Evolutionary conservation across 129 eudicot genomes (phyloP).

Genomic region (Pittosporum tobira): DNA sequence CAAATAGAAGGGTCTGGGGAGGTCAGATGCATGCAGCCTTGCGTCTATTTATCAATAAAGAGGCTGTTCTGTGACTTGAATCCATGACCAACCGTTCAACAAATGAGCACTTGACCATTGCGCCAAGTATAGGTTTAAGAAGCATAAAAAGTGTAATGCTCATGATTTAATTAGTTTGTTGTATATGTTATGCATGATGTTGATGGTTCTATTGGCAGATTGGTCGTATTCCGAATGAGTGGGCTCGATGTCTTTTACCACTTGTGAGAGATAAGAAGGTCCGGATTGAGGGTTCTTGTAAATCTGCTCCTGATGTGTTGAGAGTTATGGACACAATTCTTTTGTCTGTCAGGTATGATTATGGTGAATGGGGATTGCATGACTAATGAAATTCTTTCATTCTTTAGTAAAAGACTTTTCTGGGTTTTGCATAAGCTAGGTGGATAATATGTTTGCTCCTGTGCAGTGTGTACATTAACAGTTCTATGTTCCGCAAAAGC

Average conservation of each 20-base stretch:
- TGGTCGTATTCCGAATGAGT: slow-evolving; percentile 97
- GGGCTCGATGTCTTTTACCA: slow-evolving; percentile 87
- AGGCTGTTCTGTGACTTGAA: too few species aligned
- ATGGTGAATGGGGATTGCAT: slow-evolving; percentile 5
- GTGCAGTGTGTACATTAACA: slow-evolving; percentile 71
- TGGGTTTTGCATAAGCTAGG: background rate
- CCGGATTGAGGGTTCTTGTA: slow-evolving; percentile 65
- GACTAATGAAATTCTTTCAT: background rate
- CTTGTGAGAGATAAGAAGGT: slow-evolving; percentile 87
- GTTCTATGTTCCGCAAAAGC: slow-evolving; percentile 67
- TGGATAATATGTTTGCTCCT: slow-evolving; percentile 4
- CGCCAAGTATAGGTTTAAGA: too few species aligned
- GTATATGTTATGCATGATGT: background rate
- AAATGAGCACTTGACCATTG: too few species aligned
- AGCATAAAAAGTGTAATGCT: background rate
- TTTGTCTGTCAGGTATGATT: slow-evolving; percentile 57
- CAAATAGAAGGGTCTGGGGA: too few species aligned
- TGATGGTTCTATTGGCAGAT: slow-evolving; percentile 33
- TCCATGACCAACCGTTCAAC: too few species aligned
- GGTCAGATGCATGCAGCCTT: too few species aligned
- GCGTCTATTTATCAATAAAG: too few species aligned
- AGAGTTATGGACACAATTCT: slow-evolving; percentile 79
- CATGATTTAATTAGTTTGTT: background rate
- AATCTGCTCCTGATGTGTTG: slow-evolving; percentile 68
- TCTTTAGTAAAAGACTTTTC: background rate